A percentile compares a stretch with the other conserved stretches of the same genome.
These are phyloP conservation scores for Ashbya aceris DNA, from an alignment of 1,139 yeast species.

Conservation along the genomic window DNA sequence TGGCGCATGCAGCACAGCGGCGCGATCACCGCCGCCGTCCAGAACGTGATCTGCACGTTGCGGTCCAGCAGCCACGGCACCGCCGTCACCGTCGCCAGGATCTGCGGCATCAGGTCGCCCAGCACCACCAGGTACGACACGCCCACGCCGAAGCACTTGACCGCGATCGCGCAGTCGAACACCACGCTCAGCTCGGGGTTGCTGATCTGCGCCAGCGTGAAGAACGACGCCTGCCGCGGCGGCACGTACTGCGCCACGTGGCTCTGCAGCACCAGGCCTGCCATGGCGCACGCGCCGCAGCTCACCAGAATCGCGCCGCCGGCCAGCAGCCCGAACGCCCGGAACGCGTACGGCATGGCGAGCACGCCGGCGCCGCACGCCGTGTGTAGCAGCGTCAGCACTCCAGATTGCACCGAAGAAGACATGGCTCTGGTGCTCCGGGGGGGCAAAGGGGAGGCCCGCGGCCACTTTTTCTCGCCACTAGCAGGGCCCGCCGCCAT, in stretches of 20 bases:
- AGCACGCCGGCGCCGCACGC: slow-evolving; percentile 73
- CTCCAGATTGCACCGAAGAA: slow-evolving; percentile 30
- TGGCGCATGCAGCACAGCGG: slow-evolving; percentile 60
- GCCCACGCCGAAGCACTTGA: slow-evolving; percentile 82
- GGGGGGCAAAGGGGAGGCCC: background rate
- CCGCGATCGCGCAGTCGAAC: slow-evolving; percentile 83
- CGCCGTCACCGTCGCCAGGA: slow-evolving; percentile 38
- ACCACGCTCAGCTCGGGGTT: slow-evolving; percentile 72
- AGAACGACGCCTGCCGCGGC: slow-evolving; percentile 71
- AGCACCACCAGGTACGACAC: slow-evolving; percentile 65
- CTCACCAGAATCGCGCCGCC: slow-evolving; percentile 59
- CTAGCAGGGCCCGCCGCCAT: too few species aligned
- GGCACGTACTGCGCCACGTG: slow-evolving; percentile 45
- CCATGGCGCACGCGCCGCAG: slow-evolving; percentile 30
- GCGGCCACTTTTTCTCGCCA: background rate
- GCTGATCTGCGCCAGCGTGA: slow-evolving; percentile 66
- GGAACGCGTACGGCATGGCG: slow-evolving; percentile 87
- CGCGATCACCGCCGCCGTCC: slow-evolving; percentile 44
- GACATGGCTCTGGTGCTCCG: slow-evolving; percentile 12
- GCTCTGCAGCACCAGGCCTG: slow-evolving; percentile 25
- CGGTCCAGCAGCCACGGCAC: slow-evolving; percentile 35
- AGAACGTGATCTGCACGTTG: slow-evolving; percentile 56
- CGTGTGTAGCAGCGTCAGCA: slow-evolving; percentile 55
- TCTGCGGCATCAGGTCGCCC: slow-evolving; percentile 71
- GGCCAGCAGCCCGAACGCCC: slow-evolving; percentile 69